A percentile compares a stretch with the other conserved stretches of the same genome.
phyloP scores from a whole-genome alignment of 139 green algal genomes.

The Chlamydomonas eustigma region DNA sequence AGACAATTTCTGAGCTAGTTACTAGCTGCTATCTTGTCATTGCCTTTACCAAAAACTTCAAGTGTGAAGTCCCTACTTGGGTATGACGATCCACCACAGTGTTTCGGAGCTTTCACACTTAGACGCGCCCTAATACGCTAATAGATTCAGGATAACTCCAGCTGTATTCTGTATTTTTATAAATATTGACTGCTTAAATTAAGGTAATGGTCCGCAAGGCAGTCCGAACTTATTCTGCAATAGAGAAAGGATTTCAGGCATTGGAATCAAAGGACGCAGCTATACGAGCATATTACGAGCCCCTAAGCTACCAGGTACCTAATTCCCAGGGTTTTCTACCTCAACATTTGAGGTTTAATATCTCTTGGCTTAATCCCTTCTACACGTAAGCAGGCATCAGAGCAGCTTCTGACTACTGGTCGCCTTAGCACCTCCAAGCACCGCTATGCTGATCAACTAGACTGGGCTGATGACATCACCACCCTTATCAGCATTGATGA shows the following conservation, averaged over 20 bases:
- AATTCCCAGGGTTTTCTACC: not conserved
- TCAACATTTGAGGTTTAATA: not conserved
- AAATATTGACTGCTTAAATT: too few relatives aligned
- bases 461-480: not conserved
- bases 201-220: not conserved
- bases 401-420: not conserved
- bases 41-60: too few relatives aligned
- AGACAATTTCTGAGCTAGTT: too few relatives aligned
- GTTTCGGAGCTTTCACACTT: too few relatives aligned
- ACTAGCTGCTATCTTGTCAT: too few relatives aligned
- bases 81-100: too few relatives aligned
- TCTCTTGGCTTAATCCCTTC: not conserved
- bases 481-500: constrained; percentile 9
- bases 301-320: not conserved
- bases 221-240: not conserved
- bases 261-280: not conserved
- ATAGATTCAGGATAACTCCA: too few relatives aligned
- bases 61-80: too few relatives aligned
- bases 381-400: not conserved
- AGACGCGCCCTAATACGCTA: too few relatives aligned
- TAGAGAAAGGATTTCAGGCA: not conserved
- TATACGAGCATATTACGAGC: not conserved
- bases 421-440: not conserved
- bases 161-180: too few relatives aligned
- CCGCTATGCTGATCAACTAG: not conserved